Conservation (phyloP, 345 rosid genomes). For the Salix purpurea region DNA sequence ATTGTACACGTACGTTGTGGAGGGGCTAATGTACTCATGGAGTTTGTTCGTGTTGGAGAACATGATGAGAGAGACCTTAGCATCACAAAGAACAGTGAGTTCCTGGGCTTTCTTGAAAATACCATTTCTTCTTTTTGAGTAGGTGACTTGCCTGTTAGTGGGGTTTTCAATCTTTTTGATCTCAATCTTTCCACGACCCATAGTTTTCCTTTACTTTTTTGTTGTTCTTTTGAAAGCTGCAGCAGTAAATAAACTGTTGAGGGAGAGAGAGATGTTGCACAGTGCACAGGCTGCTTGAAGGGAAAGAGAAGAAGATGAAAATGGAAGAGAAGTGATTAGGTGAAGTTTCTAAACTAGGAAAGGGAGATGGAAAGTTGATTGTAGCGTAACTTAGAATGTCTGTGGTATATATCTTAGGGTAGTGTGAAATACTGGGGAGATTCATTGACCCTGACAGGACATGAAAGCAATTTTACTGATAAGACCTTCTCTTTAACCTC, state of each 20-base stretch:
- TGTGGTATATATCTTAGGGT: background rate
- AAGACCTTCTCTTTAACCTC: background rate
- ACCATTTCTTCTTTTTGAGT: conserved; percentile 57
- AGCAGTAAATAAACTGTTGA: background rate
- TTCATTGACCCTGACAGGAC: background rate
- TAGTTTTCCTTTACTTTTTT: conserved; percentile 1
- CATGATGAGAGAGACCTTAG: conserved; percentile 58
- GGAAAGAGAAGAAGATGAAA: conserved; percentile 1
- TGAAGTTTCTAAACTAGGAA: conserved; percentile 20
- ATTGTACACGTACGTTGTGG: conserved; percentile 33
- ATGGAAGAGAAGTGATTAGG: background rate
- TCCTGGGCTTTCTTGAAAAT: conserved; percentile 65
- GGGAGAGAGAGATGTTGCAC: background rate
- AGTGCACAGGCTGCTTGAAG: background rate
- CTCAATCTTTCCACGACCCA: conserved; percentile 66
- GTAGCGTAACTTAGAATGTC: conserved; percentile 23
- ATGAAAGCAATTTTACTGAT: background rate
- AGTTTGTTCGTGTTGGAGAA: conserved; percentile 46
- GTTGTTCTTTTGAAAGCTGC: background rate
- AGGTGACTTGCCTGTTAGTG: conserved; percentile 61
- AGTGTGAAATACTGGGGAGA: background rate
- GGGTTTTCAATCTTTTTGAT: conserved; percentile 61
- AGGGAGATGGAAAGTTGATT: conserved; percentile 22
- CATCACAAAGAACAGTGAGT: conserved; percentile 66
- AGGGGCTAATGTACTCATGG: conserved; percentile 45